A percentile compares a stretch with the other conserved stretches of the same genome.
These are phyloP conservation scores for Parvularia atlantis DNA, from an alignment of 78 protist species.

Conservation along the genomic window DNA sequence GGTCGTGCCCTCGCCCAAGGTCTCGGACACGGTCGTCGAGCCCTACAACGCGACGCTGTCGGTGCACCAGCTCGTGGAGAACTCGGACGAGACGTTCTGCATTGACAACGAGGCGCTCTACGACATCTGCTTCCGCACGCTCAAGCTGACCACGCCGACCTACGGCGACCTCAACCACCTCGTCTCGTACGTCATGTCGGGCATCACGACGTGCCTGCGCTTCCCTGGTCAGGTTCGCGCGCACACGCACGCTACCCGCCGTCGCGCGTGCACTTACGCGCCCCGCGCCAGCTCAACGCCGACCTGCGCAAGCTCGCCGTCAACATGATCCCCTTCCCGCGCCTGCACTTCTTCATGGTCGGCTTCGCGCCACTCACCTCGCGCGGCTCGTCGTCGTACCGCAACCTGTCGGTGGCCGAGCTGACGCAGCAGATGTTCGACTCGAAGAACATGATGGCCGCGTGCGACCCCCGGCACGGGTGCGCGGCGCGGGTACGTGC, in stretches of 20 bases:
- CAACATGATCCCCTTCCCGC: conserved; percentile 99
- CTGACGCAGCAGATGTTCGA: conserved; percentile 97
- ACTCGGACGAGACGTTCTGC: conserved; percentile 87
- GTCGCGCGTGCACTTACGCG: no score
- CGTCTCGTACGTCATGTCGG: conserved; percentile 88
- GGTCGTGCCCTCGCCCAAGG: conserved; percentile 96
- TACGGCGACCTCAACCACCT: conserved; percentile 95
- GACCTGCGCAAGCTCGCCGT: conserved; percentile 97
- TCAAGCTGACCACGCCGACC: conserved; percentile 83
- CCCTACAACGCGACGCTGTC: conserved; percentile 98
- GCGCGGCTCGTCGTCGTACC: conserved; percentile 68
- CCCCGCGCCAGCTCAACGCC: conserved; percentile 56
- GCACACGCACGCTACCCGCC: no score
- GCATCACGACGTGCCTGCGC: conserved; percentile 92
- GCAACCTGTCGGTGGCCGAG: conserved; percentile 90
- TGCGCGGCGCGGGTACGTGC: no score
- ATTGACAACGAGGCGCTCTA: conserved; percentile 97
- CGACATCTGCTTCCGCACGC: conserved; percentile 88
- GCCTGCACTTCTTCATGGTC: conserved; percentile 96
- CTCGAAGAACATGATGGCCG: conserved; percentile 98
- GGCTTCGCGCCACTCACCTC: conserved; percentile 94
- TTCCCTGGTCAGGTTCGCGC: conserved; percentile 94
- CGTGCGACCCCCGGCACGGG: conserved; percentile 96
- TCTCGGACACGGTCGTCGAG: conserved; percentile 94
- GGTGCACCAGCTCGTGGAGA: conserved; percentile 91